phyloP scores from a whole-genome alignment of 2,329 filamentous ascomycete species.

The Cercospora berteroae region DNA sequence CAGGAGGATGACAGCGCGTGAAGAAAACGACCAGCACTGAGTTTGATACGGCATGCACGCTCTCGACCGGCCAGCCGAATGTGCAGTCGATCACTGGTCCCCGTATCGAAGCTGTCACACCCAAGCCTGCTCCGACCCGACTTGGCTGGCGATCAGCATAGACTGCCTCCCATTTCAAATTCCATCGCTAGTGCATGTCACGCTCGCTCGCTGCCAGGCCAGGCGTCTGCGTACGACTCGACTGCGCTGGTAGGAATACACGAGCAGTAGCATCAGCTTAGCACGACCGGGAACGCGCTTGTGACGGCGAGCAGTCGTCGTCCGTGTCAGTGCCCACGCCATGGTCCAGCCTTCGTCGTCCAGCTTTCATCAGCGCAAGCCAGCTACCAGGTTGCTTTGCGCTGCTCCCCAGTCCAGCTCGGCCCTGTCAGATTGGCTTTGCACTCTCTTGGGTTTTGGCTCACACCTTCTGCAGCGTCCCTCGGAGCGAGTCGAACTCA shows the following conservation, averaged over 20 bases:
- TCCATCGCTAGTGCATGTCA: neutral
- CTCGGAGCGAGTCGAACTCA: constrained; percentile 24
- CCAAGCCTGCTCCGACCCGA: constrained; percentile 17
- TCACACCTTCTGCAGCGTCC: constrained; percentile 19
- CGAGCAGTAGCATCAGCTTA: constrained; percentile 16
- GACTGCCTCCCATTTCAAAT: constrained; percentile 17
- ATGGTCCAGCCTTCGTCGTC: constrained; percentile 16
- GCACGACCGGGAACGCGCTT: constrained; percentile 16
- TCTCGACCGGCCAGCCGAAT: constrained; percentile 20
- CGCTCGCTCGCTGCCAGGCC: neutral
- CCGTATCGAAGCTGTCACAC: constrained; percentile 18
- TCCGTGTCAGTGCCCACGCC: constrained; percentile 13
- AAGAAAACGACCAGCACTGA: constrained; percentile 10
- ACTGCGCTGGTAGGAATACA: constrained; percentile 19
- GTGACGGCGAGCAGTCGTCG: neutral
- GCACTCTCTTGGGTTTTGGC: constrained; percentile 23
- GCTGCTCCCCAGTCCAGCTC: constrained; percentile 19
- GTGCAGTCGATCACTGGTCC: constrained; percentile 22
- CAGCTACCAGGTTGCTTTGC: constrained; percentile 20
- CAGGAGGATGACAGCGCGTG: constrained; percentile 4
- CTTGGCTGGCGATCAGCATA: constrained; percentile 17
- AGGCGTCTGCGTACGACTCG: neutral
- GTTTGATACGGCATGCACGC: constrained; percentile 21
- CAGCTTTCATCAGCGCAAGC: constrained; percentile 18
- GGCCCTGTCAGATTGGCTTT: constrained; percentile 28